These are phyloP conservation scores for Carex arenaria DNA, from an alignment of 202 grass and related monocot genomes.

Conservation along the genomic window DNA sequence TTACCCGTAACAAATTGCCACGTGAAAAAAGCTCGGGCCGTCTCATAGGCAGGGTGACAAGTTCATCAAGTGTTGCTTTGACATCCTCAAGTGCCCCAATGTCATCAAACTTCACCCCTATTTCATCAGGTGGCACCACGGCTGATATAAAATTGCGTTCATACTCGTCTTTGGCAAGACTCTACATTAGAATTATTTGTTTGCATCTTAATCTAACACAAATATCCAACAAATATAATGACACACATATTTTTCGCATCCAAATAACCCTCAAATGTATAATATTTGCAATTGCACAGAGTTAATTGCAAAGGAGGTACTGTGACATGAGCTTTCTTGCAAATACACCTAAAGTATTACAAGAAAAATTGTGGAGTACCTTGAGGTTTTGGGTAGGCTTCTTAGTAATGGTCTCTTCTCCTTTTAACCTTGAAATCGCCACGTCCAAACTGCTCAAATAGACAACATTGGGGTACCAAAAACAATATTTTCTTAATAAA, in stretches of 20 bases:
- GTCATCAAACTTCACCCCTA: constrained; percentile 96
- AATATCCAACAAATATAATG: constrained; percentile 14
- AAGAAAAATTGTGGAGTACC: constrained; percentile 29
- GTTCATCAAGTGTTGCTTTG: constrained; percentile 89
- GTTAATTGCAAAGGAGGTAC: neutral
- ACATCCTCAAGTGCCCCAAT: constrained; percentile 91
- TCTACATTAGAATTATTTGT: constrained; percentile 39
- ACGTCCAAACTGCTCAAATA: constrained; percentile 66
- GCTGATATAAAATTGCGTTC: constrained; percentile 87
- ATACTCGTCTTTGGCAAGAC: constrained; percentile 87
- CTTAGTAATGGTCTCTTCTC: constrained; percentile 64
- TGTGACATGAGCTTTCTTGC: neutral
- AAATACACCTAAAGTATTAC: neutral
- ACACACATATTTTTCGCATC: neutral
- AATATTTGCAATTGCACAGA: neutral
- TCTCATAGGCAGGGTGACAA: constrained; percentile 94
- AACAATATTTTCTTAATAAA: neutral
- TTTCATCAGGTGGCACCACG: constrained; percentile 82
- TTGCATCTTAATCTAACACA: neutral
- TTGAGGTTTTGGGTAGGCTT: constrained; percentile 71
- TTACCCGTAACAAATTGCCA: constrained; percentile 91
- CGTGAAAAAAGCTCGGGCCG: constrained; percentile 88
- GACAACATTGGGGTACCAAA: constrained; percentile 17
- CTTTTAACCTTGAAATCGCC: constrained; percentile 67
- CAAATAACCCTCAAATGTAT: neutral